phyloP scores from a whole-genome alignment of 1,284 basidiomycete species.

The Apiotrichum siamense region DNA sequence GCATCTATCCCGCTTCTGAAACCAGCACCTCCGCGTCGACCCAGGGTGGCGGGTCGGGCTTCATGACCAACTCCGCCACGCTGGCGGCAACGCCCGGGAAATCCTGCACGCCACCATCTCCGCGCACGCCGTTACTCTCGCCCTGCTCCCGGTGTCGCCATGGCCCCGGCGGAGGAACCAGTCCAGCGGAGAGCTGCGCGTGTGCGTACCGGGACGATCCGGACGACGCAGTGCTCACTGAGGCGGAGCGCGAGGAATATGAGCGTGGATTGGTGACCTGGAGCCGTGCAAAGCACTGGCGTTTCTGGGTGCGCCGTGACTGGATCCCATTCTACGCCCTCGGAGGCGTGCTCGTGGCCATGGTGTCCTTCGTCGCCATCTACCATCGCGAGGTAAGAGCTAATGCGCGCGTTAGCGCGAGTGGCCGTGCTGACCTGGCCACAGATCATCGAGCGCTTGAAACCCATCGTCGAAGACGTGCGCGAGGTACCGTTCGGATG shows the following conservation, averaged over 20 bases:
- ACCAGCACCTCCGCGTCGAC: not conserved
- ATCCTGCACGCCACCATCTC: not conserved
- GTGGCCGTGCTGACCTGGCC: not conserved
- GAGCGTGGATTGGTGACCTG: conserved; percentile 31
- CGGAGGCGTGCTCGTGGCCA: conserved; percentile 16
- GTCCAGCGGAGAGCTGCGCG: not conserved
- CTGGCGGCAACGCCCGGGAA: too few species aligned
- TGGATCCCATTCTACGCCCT: conserved; percentile 26
- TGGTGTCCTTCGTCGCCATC: conserved; percentile 24
- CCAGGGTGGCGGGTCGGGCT: too few species aligned
- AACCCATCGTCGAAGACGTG: conserved; percentile 22
- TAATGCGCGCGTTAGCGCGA: not conserved
- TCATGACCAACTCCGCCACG: too few species aligned
- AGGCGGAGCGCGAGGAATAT: conserved; percentile 27
- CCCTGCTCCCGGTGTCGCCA: not conserved
- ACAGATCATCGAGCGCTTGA: conserved; percentile 27
- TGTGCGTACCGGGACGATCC: not conserved
- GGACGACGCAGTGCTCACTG: conserved; percentile 11
- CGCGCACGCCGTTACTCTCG: not conserved
- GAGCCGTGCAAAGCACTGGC: conserved; percentile 21
- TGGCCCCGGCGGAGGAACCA: too few species aligned
- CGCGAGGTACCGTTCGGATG: conserved; percentile 28
- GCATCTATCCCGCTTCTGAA: not conserved
- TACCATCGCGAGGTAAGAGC: conserved; percentile 29
- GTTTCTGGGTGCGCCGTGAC: conserved; percentile 29